A percentile compares a stretch with the other conserved stretches of the same genome.
Evolutionary conservation across 371 early-diverging fungal genomes (phyloP).

Genomic region (Apophysomyces trapeziformis): DNA sequence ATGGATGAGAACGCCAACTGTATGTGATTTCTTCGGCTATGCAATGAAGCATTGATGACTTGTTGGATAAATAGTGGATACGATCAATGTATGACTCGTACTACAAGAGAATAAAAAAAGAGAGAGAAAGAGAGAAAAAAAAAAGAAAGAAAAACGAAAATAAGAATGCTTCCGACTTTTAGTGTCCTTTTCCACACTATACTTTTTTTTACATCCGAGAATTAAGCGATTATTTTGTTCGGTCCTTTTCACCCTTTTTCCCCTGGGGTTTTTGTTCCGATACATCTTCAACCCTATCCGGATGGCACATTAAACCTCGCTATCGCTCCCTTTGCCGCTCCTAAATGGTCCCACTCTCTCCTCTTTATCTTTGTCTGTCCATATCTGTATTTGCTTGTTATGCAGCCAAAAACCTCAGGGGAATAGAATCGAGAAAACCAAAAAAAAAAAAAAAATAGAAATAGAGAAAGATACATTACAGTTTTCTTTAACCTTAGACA

Average conservation of each 20-base stretch:
- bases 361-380: not conserved
- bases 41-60: slow-evolving; percentile 21
- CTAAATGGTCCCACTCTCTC: not conserved
- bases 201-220: slow-evolving; percentile 1
- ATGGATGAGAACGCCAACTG: slow-evolving; percentile 7
- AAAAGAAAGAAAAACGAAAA: slow-evolving; percentile 1
- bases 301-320: slow-evolving; percentile 9
- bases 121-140: slow-evolving; percentile 10
- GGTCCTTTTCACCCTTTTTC: not conserved
- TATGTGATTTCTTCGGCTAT: slow-evolving; percentile 27
- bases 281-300: not conserved
- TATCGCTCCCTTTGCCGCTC: slow-evolving; percentile 7
- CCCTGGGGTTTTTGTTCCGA: slow-evolving; percentile 1
- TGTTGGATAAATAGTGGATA: slow-evolving; percentile 10
- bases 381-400: not conserved
- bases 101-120: slow-evolving; percentile 14
- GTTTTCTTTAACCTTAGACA: slow-evolving; percentile 28
- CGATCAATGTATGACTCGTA: slow-evolving; percentile 23
- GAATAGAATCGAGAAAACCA: not conserved
- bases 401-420: not conserved
- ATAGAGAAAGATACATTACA: slow-evolving; percentile 20
- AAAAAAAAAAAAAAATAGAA: slow-evolving; percentile 1
- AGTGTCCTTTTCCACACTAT: not conserved
- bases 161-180: slow-evolving; percentile 13
- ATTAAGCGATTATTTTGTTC: not conserved